Evolutionary conservation across 257 asterid genomes (phyloP).

Genomic region (Mitragyna speciosa): DNA sequence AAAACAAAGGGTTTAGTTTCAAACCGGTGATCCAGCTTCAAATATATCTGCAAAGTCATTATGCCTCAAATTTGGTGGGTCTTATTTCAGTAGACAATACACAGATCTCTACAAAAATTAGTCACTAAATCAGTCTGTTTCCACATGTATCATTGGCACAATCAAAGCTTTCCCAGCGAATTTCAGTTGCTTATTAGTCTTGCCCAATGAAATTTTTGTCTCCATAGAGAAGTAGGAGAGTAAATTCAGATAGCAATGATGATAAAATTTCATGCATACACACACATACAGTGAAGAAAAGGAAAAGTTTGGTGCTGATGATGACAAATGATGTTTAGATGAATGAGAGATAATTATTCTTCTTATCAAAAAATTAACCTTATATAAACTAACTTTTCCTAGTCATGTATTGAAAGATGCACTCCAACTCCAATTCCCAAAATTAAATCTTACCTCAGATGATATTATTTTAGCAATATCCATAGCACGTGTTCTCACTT

Average conservation of each 20-base stretch:
- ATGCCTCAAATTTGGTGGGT: not conserved
- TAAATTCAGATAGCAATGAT: not conserved
- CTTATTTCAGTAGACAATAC: not conserved
- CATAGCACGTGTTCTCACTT: conserved; percentile 53
- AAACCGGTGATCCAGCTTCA: not conserved
- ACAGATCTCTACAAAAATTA: no score
- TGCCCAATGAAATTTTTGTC: not conserved
- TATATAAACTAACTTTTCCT: not conserved
- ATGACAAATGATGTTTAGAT: not conserved
- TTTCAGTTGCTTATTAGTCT: not conserved
- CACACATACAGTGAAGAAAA: not conserved
- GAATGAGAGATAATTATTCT: not conserved
- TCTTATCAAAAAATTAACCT: not conserved
- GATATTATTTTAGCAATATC: conserved; percentile 59
- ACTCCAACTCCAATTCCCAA: conserved; percentile 7
- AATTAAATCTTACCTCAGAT: conserved; percentile 53
- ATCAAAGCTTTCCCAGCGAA: not conserved
- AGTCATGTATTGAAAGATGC: conserved; percentile 6
- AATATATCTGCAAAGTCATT: not conserved
- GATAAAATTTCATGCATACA: not conserved
- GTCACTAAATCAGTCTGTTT: not conserved
- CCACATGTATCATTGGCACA: not conserved
- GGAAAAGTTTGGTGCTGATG: not conserved
- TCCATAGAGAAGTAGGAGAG: not conserved
- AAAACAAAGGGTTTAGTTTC: not conserved